A percentile compares a stretch with the other conserved stretches of the same genome.
These are phyloP conservation scores for Mollisia scopiformis DNA, from an alignment of 2,329 filamentous ascomycete species.

Conservation along the genomic window DNA sequence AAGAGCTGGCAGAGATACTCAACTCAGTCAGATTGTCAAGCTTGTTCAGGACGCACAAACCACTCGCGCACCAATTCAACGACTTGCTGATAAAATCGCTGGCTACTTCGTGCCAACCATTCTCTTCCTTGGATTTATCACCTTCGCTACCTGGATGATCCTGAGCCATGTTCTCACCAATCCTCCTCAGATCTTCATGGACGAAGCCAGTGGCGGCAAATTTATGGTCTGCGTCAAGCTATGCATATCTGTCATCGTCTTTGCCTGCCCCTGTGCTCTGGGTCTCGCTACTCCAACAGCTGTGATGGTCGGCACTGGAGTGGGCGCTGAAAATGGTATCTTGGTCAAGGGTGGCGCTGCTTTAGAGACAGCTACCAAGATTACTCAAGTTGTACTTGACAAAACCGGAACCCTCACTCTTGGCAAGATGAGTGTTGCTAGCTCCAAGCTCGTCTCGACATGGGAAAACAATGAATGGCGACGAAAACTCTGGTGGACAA, in stretches of 20 bases:
- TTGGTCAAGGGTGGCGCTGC: conserved; percentile 96
- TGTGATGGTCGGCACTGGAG: conserved; percentile 98
- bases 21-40: conserved; percentile 96
- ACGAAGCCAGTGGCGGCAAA: conserved; percentile 81
- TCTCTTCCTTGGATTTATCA: conserved; percentile 78
- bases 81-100: conserved; percentile 86
- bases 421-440: conserved; percentile 92
- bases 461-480: conserved; percentile 74
- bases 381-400: conserved; percentile 89
- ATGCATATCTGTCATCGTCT: conserved; percentile 97
- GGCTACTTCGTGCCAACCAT: conserved; percentile 95
- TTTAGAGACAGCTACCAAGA: conserved; percentile 85
- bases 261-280: conserved; percentile 96
- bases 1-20: conserved; percentile 89
- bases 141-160: conserved; percentile 93
- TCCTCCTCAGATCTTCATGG: conserved; percentile 86
- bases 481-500: conserved; percentile 87
- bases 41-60: conserved; percentile 98
- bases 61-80: conserved; percentile 89
- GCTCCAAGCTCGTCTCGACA: conserved; percentile 62
- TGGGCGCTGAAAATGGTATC: conserved; percentile 94
- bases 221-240: conserved; percentile 97
- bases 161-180: conserved; percentile 82
- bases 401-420: conserved; percentile 96
- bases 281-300: conserved; percentile 94